A percentile compares a stretch with the other conserved stretches of the same genome.
Evolutionary conservation across 1,284 basidiomycete genomes (phyloP).

Genomic region (Ceratobasidium sp.): DNA sequence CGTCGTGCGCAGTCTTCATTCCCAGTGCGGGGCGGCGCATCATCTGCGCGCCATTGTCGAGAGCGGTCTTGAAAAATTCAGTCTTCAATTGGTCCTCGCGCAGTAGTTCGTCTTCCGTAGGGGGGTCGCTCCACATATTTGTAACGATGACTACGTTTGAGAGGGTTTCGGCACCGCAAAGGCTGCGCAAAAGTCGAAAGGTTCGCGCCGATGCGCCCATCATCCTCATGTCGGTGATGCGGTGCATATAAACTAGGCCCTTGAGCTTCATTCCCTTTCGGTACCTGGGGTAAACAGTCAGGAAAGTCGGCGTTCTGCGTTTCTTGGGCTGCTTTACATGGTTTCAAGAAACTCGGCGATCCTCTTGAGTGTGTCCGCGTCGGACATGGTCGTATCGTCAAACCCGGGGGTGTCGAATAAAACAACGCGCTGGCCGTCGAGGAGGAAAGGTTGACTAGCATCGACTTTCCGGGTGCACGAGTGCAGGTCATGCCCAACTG

Average conservation of each 20-base stretch:
- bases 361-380: constrained; percentile 42
- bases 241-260: constrained; percentile 47
- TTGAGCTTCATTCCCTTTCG: constrained; percentile 30
- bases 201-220: constrained; percentile 36
- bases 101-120: constrained; percentile 37
- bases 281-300: neutral
- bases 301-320: neutral
- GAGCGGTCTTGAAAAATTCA: constrained; percentile 47
- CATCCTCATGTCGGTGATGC: constrained; percentile 45
- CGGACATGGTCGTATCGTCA: constrained; percentile 39
- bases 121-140: constrained; percentile 51
- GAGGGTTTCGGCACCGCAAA: constrained; percentile 45
- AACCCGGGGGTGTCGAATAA: constrained; percentile 48
- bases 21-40: constrained; percentile 16
- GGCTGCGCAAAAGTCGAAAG: constrained; percentile 35
- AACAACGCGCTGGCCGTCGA: constrained; percentile 48
- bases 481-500: constrained; percentile 17
- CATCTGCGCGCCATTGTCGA: constrained; percentile 29
- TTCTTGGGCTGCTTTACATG: constrained; percentile 23
- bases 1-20: constrained; percentile 17
- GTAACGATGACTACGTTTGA: constrained; percentile 51
- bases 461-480: constrained; percentile 31
- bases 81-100: constrained; percentile 49
- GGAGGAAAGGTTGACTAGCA: constrained; percentile 44
- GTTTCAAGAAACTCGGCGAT: constrained; percentile 43